A percentile compares a stretch with the other conserved stretches of the same genome.
Evolutionary conservation across 352 stramenopile genomes (phyloP).

Genomic region (Phytophthora podocarpi): DNA sequence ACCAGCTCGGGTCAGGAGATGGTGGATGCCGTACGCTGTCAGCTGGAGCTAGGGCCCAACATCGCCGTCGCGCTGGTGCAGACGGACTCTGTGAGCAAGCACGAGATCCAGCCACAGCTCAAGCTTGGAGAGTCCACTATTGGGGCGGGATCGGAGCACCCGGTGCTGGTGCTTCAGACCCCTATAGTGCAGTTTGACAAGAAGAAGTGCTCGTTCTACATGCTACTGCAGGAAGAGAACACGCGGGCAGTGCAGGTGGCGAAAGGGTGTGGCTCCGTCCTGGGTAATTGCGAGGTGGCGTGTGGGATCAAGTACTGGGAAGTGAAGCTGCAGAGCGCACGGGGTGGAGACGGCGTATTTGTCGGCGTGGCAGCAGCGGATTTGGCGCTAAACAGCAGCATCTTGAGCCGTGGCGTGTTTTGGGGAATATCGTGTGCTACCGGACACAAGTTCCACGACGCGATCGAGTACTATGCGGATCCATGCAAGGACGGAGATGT

Average conservation of each 20-base stretch:
- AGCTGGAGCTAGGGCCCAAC: conserved; percentile 53
- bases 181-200: conserved; percentile 66
- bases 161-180: conserved; percentile 75
- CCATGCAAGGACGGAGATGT: conserved; percentile 80
- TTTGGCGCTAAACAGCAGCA: conserved; percentile 58
- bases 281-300: conserved; percentile 59
- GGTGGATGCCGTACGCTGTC: conserved; percentile 56
- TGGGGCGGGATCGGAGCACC: conserved; percentile 58
- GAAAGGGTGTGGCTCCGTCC: conserved; percentile 66
- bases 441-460: conserved; percentile 79
- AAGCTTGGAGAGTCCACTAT: conserved; percentile 75
- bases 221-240: conserved; percentile 60
- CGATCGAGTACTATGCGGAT: conserved; percentile 75
- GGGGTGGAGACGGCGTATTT: conserved; percentile 73
- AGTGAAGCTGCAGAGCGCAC: conserved; percentile 56
- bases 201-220: conserved; percentile 63
- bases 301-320: conserved; percentile 88
- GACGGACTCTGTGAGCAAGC: conserved; percentile 73
- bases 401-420: conserved; percentile 67
- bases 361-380: conserved; percentile 62
- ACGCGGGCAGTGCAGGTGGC: conserved; percentile 58
- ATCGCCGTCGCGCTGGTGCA: conserved; percentile 72
- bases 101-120: conserved; percentile 63
- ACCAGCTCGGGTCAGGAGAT: conserved; percentile 59
- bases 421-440: conserved; percentile 79